Percentiles rank a stretch among this genome's conserved stretches.
These are phyloP conservation scores for Lasiodiplodia gonubiensis DNA, from an alignment of 2,329 filamentous ascomycete species.

Conservation along the genomic window DNA sequence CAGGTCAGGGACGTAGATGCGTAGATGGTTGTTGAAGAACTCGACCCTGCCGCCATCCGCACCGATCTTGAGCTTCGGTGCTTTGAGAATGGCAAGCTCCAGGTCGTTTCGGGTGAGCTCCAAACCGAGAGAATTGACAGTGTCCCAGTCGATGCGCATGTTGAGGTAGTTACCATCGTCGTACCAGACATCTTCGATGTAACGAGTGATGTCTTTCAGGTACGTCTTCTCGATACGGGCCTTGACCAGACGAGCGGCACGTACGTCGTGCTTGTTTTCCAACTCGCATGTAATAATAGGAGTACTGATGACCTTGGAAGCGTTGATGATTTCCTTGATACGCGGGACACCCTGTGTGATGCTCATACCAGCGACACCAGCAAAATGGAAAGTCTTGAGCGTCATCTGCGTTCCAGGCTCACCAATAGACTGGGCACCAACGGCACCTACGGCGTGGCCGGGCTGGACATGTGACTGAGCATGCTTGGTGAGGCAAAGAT, in stretches of 20 bases:
- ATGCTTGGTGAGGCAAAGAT: slow-evolving; percentile 85
- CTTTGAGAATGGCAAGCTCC: slow-evolving; percentile 73
- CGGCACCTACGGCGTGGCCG: slow-evolving; percentile 92
- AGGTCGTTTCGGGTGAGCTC: slow-evolving; percentile 79
- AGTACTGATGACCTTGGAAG: slow-evolving; percentile 90
- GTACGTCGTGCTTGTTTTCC: slow-evolving; percentile 73
- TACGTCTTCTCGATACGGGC: slow-evolving; percentile 95
- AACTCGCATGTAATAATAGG: slow-evolving; percentile 90
- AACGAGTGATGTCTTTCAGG: slow-evolving; percentile 78
- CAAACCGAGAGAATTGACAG: slow-evolving; percentile 79
- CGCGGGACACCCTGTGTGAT: slow-evolving; percentile 98
- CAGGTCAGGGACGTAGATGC: slow-evolving; percentile 69
- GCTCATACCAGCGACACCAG: slow-evolving; percentile 98
- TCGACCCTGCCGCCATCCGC: slow-evolving; percentile 64
- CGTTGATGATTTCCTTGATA: slow-evolving; percentile 99
- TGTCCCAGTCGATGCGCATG: slow-evolving; percentile 79
- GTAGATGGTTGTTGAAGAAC: slow-evolving; percentile 60
- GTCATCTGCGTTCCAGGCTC: slow-evolving; percentile 99
- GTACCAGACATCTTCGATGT: slow-evolving; percentile 89
- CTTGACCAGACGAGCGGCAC: slow-evolving; percentile 88
- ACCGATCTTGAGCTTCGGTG: slow-evolving; percentile 82
- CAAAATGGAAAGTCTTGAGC: slow-evolving; percentile 99
- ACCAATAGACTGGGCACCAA: slow-evolving; percentile 96
- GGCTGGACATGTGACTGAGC: slow-evolving; percentile 90
- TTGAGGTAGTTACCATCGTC: slow-evolving; percentile 75